Base-by-base conservation (phyloP, 192 early-diverging fungal species). In the Backusella circina region DNA sequence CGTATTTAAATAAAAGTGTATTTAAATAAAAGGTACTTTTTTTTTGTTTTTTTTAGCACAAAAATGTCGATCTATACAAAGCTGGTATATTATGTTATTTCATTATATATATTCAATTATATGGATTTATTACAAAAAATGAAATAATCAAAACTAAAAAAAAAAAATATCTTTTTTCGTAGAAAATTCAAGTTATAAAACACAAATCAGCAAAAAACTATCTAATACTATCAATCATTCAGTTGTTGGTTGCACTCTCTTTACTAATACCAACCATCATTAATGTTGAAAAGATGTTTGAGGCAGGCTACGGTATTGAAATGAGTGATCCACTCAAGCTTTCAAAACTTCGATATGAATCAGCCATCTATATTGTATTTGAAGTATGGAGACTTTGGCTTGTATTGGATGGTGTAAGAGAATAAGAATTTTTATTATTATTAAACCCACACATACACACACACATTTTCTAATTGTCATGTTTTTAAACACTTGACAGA, bases 361-460 rank as follows among this genome's bases (percentile, higher is more conserved):
- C 33, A 4, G 10, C 37, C 23, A 23, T 70, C 30, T 47, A 44
- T 23, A 70, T 70, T 28, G 41, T 44, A 13, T 70, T 38, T 41
- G 69, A 70, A 28, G 28, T 70, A 5, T 70, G 69, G 69, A 35
- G 69, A 39, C 1, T 70, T 41, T 70, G 69, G 69, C 38, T 70
- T 16, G 16, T 70, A 23, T 41, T 37, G 21, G 41, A 70, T 41
- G 37, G 39, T 13, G 69, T 70, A 47, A 32, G 38, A 26, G 7
- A 9, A 54, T n/a, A 50, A 38, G 37, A 38, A 33, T 3, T n/a
- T 7, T 36, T 18, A 5, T 21, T 39, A 18, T 2, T 68, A 37
- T n/a, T n/a, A n/a, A n/a, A n/a, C n/a, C n/a, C n/a, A n/a, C n/a
- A n/a, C n/a, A n/a, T n/a, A n/a, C n/a, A n/a, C 33, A 35, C 33